These are phyloP conservation scores for Haplosporangium sp. DNA, from an alignment of 371 early-diverging fungal genomes.

Conservation along the genomic window DNA sequence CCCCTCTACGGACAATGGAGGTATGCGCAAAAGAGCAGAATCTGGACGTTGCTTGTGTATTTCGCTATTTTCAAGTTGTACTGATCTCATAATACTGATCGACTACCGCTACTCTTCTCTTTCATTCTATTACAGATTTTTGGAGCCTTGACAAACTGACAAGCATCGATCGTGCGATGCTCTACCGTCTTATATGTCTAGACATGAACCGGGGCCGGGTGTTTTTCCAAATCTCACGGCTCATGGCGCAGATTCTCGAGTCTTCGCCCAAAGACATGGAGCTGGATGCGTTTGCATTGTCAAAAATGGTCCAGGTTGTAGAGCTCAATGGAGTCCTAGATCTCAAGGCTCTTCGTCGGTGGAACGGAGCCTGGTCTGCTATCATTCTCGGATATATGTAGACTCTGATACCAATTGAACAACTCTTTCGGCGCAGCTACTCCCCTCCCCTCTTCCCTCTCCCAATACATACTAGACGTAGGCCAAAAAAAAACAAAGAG, in stretches of 20 bases:
- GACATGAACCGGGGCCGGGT: constrained; percentile 38
- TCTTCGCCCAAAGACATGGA: constrained; percentile 40
- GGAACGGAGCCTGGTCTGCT: constrained; percentile 49
- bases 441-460: no score
- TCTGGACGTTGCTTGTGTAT: background rate
- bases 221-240: constrained; percentile 33
- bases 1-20: constrained; percentile 35
- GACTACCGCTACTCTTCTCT: background rate
- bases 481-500: no score
- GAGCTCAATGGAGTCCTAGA: constrained; percentile 37
- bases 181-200: constrained; percentile 40
- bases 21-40: constrained; percentile 6
- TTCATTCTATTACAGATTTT: constrained; percentile 5
- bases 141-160: constrained; percentile 38
- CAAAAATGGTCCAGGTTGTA: constrained; percentile 49
- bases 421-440: no score
- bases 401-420: no score
- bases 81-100: no score
- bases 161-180: constrained; percentile 31
- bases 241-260: constrained; percentile 36
- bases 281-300: constrained; percentile 40
- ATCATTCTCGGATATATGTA: constrained; percentile 50
- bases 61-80: background rate
- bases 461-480: no score
- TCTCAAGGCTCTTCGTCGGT: constrained; percentile 31